Evolutionary conservation across 495 filamentous ascomycete species (phyloP), one percentile per base, ranked within the genome.

Genomic region (Geopyxis carbonaria): DNA sequence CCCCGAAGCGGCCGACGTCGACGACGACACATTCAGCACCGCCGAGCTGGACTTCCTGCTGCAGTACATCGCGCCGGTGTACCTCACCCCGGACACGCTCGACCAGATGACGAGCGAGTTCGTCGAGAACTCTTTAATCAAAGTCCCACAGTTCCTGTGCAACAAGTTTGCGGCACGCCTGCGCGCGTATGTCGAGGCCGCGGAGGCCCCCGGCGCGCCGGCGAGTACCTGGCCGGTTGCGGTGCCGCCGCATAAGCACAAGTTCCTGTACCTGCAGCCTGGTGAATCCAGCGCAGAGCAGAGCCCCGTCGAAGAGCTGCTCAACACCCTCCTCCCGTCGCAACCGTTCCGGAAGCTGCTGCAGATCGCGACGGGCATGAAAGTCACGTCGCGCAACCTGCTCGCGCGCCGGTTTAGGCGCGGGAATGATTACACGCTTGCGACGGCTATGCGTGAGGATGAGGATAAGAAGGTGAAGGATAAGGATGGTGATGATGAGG

Each of bases 291-390:
- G 5, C 58, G 60, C 24, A 50, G 32, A 38, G 31, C 40, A 13
- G 15, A 20, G 28, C 18, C 82, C 85, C 0, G 62, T 89, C 32
- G 69, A 75, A 39, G 79, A 81, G 50, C 61, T 95, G 10, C 50
- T 93, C 14, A 70, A 86, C 34, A 67, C 76, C 9, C 64, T 95
- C 15, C 64, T 95, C 28, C 83, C 89, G 0, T 87, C 80, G 11
- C 63, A 62, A n/a, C 67, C 81, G n/a, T 99, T 95, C 67, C 68
- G 72, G 14, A 80, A 87, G 56, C 93, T 89, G 82, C 67, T 99
- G 5, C 63, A 78, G 19, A 65, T 85, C 23, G 76, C 81, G 6
- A 94, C 87, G 0, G 72, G 77, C 15, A 70, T 72, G 34, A 62
- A 58, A 2, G 64, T 89, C 29, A 70, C 73, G 38, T 70, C 65